A percentile compares a stretch with the other conserved stretches of the same genome.
phyloP scores from a whole-genome alignment of 2,329 filamentous ascomycete species.

The Ascochyta fabae region DNA sequence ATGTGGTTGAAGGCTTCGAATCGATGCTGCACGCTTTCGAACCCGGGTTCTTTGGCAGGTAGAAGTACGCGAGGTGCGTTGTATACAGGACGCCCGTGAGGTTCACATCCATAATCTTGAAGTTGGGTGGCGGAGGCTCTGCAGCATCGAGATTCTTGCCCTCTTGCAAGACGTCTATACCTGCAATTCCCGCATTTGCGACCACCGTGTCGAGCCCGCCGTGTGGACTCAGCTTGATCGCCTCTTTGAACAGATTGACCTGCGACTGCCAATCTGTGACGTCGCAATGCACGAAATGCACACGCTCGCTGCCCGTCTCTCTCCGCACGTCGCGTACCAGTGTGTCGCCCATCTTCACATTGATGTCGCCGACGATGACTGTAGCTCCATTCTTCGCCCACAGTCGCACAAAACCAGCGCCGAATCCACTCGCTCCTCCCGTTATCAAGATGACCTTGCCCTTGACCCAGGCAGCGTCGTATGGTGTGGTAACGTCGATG shows the following conservation, averaged over 20 bases:
- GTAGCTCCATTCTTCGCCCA: constrained; percentile 57
- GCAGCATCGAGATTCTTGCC: constrained; percentile 55
- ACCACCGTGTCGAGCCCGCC: constrained; percentile 68
- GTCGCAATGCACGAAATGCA: constrained; percentile 67
- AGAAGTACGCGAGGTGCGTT: constrained; percentile 67
- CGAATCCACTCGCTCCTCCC: constrained; percentile 50
- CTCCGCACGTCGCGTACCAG: constrained; percentile 62
- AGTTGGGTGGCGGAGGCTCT: constrained; percentile 57
- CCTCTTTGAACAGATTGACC: constrained; percentile 67
- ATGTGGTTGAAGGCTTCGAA: constrained; percentile 32
- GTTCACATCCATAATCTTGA: constrained; percentile 67
- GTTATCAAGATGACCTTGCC: constrained; percentile 49
- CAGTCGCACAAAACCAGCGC: constrained; percentile 46
- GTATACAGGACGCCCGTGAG: constrained; percentile 70
- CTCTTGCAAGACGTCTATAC: constrained; percentile 54
- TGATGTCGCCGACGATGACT: constrained; percentile 69
- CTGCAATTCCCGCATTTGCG: constrained; percentile 69
- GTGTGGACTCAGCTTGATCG: constrained; percentile 60
- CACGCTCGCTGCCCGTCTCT: constrained; percentile 51
- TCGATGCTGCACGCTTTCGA: constrained; percentile 46
- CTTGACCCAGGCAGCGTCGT: constrained; percentile 46
- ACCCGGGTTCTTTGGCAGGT: constrained; percentile 59
- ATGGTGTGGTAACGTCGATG: constrained; percentile 44
- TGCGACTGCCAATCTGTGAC: constrained; percentile 71
- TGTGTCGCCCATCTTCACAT: constrained; percentile 59